phyloP scores from a whole-genome alignment of 148 eudicot genomes.

The Rheum nobile region DNA sequence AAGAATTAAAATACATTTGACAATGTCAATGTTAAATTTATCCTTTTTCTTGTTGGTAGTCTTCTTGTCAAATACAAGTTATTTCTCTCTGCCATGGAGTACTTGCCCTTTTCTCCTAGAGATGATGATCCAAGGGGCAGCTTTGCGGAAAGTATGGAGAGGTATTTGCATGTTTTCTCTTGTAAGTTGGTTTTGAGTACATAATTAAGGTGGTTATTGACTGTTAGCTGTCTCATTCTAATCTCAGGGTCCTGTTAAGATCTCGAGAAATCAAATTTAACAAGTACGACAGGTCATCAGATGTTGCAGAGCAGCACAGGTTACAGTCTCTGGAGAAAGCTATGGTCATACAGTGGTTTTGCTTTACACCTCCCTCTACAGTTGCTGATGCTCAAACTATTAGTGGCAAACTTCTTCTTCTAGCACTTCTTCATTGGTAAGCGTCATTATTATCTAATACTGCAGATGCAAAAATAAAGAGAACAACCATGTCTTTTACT shows the following conservation, averaged over 20 bases:
- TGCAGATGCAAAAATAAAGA: background rate
- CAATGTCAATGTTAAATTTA: constrained; percentile 5
- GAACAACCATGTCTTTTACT: background rate
- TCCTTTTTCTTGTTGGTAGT: constrained; percentile 26
- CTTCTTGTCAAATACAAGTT: constrained; percentile 75
- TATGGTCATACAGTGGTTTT: constrained; percentile 90
- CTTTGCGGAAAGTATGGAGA: constrained; percentile 80
- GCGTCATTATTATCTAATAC: background rate
- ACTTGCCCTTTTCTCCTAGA: constrained; percentile 71
- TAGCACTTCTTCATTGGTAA: constrained; percentile 79
- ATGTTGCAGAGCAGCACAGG: constrained; percentile 79
- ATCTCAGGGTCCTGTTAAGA: constrained; percentile 64
- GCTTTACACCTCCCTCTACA: constrained; percentile 95
- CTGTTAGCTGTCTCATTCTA: background rate
- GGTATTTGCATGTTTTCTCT: constrained; percentile 30
- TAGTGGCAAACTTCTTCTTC: constrained; percentile 57
- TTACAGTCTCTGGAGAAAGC: constrained; percentile 87
- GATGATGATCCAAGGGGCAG: constrained; percentile 80
- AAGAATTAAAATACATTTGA: background rate
- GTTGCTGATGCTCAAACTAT: constrained; percentile 50
- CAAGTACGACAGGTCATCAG: constrained; percentile 52
- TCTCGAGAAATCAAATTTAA: constrained; percentile 61
- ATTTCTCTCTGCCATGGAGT: constrained; percentile 80
- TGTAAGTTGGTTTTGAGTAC: background rate
- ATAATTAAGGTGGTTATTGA: background rate